These are phyloP conservation scores for Microdochium bolleyi DNA, from an alignment of 2,329 filamentous ascomycete species.

Conservation along the genomic window DNA sequence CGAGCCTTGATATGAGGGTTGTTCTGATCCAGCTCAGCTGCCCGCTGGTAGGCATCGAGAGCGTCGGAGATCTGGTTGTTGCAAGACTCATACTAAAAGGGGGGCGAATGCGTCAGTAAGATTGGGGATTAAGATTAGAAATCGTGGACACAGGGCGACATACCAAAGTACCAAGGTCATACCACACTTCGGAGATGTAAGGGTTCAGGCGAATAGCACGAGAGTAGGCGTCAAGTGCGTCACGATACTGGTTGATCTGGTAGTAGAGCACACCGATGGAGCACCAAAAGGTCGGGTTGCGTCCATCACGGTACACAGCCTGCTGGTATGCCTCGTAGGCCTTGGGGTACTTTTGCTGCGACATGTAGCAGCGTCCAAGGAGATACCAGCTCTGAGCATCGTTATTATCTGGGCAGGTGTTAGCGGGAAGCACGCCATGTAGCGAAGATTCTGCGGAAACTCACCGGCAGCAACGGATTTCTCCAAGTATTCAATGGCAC, in stretches of 20 bases:
- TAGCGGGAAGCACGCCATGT: slow-evolving; percentile 8
- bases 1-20: slow-evolving; percentile 97
- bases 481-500: slow-evolving; percentile 93
- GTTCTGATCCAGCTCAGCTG: slow-evolving; percentile 83
- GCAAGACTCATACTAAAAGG: slow-evolving; percentile 80
- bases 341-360: slow-evolving; percentile 96
- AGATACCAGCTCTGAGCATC: slow-evolving; percentile 99
- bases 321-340: slow-evolving; percentile 98
- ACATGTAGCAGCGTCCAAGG: slow-evolving; percentile 97
- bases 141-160: slow-evolving; percentile 28
- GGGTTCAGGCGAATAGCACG: slow-evolving; percentile 94
- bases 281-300: slow-evolving; percentile 99
- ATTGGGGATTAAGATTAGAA: slow-evolving; percentile 3
- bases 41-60: slow-evolving; percentile 88
- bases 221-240: slow-evolving; percentile 95
- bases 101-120: slow-evolving; percentile 18
- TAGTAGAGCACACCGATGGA: slow-evolving; percentile 98
- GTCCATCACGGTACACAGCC: slow-evolving; percentile 93
- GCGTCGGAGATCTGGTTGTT: slow-evolving; percentile 98
- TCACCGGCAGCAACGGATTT: slow-evolving; percentile 89
- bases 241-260: slow-evolving; percentile 98
- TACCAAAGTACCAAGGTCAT: slow-evolving; percentile 91
- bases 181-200: slow-evolving; percentile 99
- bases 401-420: slow-evolving; percentile 61
- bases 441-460: slow-evolving; percentile 20